Base-by-base conservation (phyloP, 2,329 filamentous ascomycete species). In the Karstenula rhodostoma region DNA sequence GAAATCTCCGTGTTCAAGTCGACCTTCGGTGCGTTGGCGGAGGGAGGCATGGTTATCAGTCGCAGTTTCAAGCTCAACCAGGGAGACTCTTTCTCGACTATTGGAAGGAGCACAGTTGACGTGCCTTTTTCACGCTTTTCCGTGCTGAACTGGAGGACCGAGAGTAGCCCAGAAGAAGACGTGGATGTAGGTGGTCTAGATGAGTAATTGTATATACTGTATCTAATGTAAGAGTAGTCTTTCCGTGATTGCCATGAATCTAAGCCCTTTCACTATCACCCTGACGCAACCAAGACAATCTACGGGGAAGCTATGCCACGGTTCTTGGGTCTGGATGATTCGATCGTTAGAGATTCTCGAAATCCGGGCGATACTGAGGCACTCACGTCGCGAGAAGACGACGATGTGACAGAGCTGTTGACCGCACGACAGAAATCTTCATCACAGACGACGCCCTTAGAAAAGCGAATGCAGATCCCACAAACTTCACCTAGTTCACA, bases 21-120 rank as follows among this genome's bases (percentile, higher is more conserved):
- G 27, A 81, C 84, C 58, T 92, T 92, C 70, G 89, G 89, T 23
- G 87, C 85, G 10, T 77, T 90, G 19, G 88, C 89, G 0, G 84
- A 86, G 53, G 78, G 83, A 17, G 89, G 88, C 1, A 61, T 78
- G 57, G 71, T 64, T 9, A 53, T 78, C 23, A 70, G 63, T 57
- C 64, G 61, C 29, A 55, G 35, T 9, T 56, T 37, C 10, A 43
- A 25, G 37, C 40, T 35, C 50, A 33, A 37, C 7, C 1, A 46
- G 23, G 48, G 56, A 19, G 33, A 56, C 40, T 15, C 17, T 17
- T 22, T 27, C 56, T 59, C 56, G 63, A 44, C 22, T 2, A 25
- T 68, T 23, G 66, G 59, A 10, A 65, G 72, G 25, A 81, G 81
- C 4, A 86, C 82, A 63, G 69, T 86, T 32, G 83, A 86, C 60